Conservation (phyloP, 441 rosid genomes). For the Gossypium schwendimanii region DNA sequence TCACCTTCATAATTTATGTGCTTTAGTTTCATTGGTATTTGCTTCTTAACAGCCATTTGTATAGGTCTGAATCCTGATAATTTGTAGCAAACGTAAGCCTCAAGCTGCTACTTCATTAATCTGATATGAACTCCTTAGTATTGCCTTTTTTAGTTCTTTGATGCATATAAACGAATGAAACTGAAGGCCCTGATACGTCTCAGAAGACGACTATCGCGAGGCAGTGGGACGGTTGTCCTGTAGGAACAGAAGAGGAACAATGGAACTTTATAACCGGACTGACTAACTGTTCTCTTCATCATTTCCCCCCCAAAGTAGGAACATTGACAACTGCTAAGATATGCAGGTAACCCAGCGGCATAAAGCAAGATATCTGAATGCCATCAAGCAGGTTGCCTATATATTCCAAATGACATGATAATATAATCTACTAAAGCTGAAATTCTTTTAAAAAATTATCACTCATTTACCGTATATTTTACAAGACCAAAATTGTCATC, state of each 20-base stretch:
- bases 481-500: not conserved
- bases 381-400: slow-evolving; percentile 2
- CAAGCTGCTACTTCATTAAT: slow-evolving; percentile 12
- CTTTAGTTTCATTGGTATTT: slow-evolving; percentile 15
- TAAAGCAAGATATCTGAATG: not conserved
- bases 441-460: slow-evolving; percentile 7
- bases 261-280: not conserved
- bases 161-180: not conserved
- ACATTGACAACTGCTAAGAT: slow-evolving; percentile 12
- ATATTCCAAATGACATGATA: slow-evolving; percentile 2
- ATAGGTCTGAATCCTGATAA: slow-evolving; percentile 18
- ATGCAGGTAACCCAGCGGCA: not conserved
- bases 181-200: too few species aligned
- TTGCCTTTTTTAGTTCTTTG: not conserved
- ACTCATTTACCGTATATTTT: not conserved
- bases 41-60: slow-evolving; percentile 25
- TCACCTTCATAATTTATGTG: slow-evolving; percentile 32
- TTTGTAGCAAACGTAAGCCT: slow-evolving; percentile 10
- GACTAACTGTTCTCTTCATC: not conserved
- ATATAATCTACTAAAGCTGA: not conserved
- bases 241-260: not conserved
- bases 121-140: not conserved
- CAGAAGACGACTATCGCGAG: not conserved
- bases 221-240: not conserved
- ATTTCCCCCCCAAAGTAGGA: not conserved